Evolutionary conservation across 495 filamentous ascomycete genomes (phyloP), one percentile per base, ranked within the genome.

Genomic region (Podospora didyma): DNA sequence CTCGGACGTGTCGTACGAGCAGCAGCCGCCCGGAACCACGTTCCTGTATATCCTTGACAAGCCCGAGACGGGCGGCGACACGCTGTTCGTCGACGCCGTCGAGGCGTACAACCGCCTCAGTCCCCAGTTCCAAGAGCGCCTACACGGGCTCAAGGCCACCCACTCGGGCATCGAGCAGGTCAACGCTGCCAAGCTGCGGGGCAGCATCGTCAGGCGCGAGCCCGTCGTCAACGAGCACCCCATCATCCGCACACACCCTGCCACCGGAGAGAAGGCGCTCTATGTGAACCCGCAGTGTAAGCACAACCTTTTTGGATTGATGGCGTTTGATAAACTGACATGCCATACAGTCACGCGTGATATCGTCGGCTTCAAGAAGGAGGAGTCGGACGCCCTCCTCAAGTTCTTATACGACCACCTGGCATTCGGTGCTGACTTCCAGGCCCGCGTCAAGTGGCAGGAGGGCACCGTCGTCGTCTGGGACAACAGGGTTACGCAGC

Each of bases 371-470:
- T 79, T 84, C 24, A 92, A 90, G 70, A 83, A 85, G 66, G 87
- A 90, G 61, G 90, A 92, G 62, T 87, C 86, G 39, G 86, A 94
- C 51, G 77, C 73, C n/a, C 73, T 93, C 17, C 75, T 94, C 58
- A 92, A 94, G 62, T 96, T 96, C 75, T 75, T 97, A 11, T 94
- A 89, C 75, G 85, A 93, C 68, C 92, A 96, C 66, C 85, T 95
- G 39, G 82, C 87, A 4, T 84, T 79, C 22, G 88, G 92, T 16
- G 84, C 87, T 62, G 91, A 96, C 73, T 92, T 94, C 78, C 92
- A 97, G 63, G 86, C 83, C 9, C 79, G 92, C n/a, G 84, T 97
- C 48, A 85, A 87, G 60, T 96, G 90, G 90, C 82, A 87, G 60
- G 80, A 84, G 11, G 81, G 82, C 37, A 94, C 89, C 2, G 91